Base-by-base conservation (phyloP, 2,329 filamentous ascomycete genomes). In the Penicillium corylophilum region DNA sequence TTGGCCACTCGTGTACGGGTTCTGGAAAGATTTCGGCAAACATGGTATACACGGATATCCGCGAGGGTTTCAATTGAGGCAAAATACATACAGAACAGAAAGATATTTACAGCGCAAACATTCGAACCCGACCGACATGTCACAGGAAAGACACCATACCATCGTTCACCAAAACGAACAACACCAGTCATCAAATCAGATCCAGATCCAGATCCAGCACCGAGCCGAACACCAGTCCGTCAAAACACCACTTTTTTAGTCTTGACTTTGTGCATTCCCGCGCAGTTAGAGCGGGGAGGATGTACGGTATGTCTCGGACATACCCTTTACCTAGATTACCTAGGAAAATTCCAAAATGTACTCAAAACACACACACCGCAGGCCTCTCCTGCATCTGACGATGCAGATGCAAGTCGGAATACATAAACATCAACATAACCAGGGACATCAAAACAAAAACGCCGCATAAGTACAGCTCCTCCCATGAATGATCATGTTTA, bases 391-490 rank as follows among this genome's bases (percentile, higher is more conserved):
- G 20, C 49, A 41, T 33, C 43, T 29, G 28, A 39, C 38, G 55
- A 62, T 58, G 58, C 60, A 55, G 31, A 60, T 57, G 51, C 47
- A 52, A 43, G 36, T 49, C 38, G 46, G 15, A 39, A 49, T 10
- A n/a, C 22, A 28, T 35, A 20, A 38, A 42, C 16, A 39, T 9
- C 38, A 48, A 43, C n/a, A 48, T 40, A 10, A 36, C 12, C 22
- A 28, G 29, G 18, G 31, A 42, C 20, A 39, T 9, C 40, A 50
- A 46, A 50, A 44, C 46, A 23, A 45, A 42, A 60, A 59, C 55
- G 55, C 57, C 57, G 43, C 54, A 55, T 62, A 38, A 46, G n/a
- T 61, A 61, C 58, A 62, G 36, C 42, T 18, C 18, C 49, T 45
- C 41, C 35, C 40, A 31, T 42, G 49, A 46, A 51, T 45, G 46